Percentiles rank a stretch among this genome's conserved stretches.
Conservation (phyloP, 345 rosid genomes). For the Cochlearia excelsa region DNA sequence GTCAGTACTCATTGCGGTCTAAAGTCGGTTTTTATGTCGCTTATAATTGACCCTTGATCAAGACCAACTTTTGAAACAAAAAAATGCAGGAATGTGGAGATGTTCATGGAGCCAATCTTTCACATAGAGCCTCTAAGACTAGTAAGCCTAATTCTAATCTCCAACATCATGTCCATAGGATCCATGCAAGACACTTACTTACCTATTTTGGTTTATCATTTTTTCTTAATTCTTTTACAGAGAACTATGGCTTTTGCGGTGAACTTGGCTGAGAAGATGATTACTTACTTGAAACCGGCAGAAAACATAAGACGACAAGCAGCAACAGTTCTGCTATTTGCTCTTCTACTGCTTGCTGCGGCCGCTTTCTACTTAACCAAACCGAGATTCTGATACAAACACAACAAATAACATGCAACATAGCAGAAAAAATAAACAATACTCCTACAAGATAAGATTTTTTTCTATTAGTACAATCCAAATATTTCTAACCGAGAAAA, state of each 20-base stretch:
- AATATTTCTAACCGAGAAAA: conserved; percentile 6
- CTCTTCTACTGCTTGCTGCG: conserved; percentile 31
- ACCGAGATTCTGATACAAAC: conserved; percentile 11
- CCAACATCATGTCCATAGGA: conserved; percentile 9
- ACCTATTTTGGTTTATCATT: background rate
- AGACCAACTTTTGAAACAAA: conserved; percentile 9
- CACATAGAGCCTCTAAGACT: conserved; percentile 53
- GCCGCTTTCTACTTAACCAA: conserved; percentile 32
- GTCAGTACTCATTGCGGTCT: conserved; percentile 32
- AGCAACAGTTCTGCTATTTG: conserved; percentile 9
- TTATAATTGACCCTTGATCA: conserved; percentile 2
- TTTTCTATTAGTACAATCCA: conserved; percentile 16
- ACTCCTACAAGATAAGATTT: background rate
- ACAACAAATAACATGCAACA: conserved; percentile 8
- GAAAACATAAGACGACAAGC: conserved; percentile 29
- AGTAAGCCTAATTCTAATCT: conserved; percentile 37
- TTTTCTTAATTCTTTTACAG: conserved; percentile 30
- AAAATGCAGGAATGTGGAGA: conserved; percentile 64
- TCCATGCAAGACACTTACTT: conserved; percentile 5
- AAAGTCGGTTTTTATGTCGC: background rate
- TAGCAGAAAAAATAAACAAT: background rate
- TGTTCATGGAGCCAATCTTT: conserved; percentile 75
- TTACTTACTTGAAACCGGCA: conserved; percentile 20
- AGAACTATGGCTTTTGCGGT: conserved; percentile 39
- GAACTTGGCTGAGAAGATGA: conserved; percentile 35